A percentile compares a stretch with the other conserved stretches of the same genome.
phyloP scores from a whole-genome alignment of 1,284 basidiomycete species.

The Tylopilus sp. region DNA sequence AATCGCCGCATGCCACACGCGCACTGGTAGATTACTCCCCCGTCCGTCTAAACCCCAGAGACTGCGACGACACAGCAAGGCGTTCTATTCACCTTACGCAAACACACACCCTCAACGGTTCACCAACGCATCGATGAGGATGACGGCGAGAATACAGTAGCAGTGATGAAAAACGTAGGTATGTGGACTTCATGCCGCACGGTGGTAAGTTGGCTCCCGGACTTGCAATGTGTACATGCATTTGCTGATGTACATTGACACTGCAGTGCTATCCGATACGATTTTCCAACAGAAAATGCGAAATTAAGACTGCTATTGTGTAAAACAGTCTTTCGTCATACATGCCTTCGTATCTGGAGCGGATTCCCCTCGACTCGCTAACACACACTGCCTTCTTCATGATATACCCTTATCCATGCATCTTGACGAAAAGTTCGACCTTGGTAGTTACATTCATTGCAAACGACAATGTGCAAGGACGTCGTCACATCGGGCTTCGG shows the following conservation, averaged over 20 bases:
- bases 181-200: no score
- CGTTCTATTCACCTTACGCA: no score
- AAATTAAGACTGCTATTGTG: conserved; percentile 36
- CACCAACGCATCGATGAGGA: no score
- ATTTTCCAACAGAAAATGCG: conserved; percentile 52
- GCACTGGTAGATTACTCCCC: no score
- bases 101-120: no score
- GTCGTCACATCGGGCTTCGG: conserved; percentile 54
- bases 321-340: conserved; percentile 27
- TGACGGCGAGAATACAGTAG: no score
- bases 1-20: no score
- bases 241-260: conserved; percentile 45
- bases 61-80: no score
- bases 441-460: conserved; percentile 50
- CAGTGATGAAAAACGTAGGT: no score
- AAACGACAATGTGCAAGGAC: conserved; percentile 40
- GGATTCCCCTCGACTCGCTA: conserved; percentile 62
- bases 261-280: conserved; percentile 42
- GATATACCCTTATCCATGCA: conserved; percentile 48
- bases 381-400: conserved; percentile 60
- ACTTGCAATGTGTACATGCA: conserved; percentile 45
- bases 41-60: no score
- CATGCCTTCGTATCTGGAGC: conserved; percentile 59
- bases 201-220: no score
- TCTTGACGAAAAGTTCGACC: conserved; percentile 64